Conservation (phyloP, 306 rosid species). For the Notholithocarpus densiflorus region DNA sequence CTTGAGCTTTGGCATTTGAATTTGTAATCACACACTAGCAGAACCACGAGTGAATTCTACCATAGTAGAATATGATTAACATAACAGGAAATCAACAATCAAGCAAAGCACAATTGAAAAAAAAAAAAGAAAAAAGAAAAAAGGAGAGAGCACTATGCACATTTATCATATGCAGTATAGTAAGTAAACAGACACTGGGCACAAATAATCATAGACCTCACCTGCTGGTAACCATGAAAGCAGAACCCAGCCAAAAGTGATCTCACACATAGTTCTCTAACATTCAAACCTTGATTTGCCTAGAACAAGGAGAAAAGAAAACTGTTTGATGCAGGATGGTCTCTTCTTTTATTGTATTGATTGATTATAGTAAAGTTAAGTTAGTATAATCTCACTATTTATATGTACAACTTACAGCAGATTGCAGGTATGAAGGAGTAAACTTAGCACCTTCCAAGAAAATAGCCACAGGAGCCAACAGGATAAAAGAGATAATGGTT, state of each 20-base stretch:
- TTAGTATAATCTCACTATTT: background rate
- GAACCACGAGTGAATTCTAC: background rate
- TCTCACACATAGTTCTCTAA: constrained; percentile 55
- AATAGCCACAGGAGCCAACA: constrained; percentile 55
- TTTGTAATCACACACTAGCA: background rate
- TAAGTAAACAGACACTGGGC: background rate
- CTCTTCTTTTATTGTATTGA: constrained; percentile 1
- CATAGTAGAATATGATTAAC: background rate
- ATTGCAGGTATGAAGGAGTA: constrained; percentile 59
- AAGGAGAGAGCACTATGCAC: background rate
- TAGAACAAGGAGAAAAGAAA: constrained; percentile 6
- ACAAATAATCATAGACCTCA: constrained; percentile 23
- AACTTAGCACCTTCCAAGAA: constrained; percentile 65
- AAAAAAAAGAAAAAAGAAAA: background rate
- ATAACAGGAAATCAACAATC: background rate
- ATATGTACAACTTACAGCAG: constrained; percentile 40
- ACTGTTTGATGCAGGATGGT: background rate
- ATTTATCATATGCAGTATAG: background rate
- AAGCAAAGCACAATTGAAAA: background rate
- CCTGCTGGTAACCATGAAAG: constrained; percentile 78
- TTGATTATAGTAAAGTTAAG: background rate
- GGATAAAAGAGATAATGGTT: constrained; percentile 64
- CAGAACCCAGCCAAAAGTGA: constrained; percentile 64
- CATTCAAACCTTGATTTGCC: constrained; percentile 66
- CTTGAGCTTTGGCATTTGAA: background rate